A percentile compares a stretch with the other conserved stretches of the same genome.
These are phyloP conservation scores for Capsicum pubescens DNA, from an alignment of 257 asterid species.

Conservation along the genomic window DNA sequence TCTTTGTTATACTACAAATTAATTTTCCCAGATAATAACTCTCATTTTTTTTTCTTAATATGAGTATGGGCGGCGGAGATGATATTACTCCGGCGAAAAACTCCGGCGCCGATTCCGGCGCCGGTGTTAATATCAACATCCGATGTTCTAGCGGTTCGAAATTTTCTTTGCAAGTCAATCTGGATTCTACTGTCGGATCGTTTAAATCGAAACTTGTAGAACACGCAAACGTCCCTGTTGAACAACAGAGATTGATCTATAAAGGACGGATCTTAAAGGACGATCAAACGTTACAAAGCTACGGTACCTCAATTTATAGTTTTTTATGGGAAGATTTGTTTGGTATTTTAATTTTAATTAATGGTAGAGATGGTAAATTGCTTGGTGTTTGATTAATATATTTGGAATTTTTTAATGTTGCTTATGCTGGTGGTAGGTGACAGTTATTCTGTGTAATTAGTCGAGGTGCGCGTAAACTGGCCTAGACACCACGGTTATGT, in stretches of 20 bases:
- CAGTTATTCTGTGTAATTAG: too few species aligned
- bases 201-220: conserved; percentile 51
- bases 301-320: conserved; percentile 41
- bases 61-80: conserved; percentile 11
- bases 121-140: conserved; percentile 48
- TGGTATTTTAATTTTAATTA: too few species aligned
- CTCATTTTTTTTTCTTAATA: not conserved
- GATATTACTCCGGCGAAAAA: not conserved
- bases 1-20: too few species aligned
- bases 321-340: not conserved
- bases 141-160: conserved; percentile 58
- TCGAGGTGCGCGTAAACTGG: too few species aligned
- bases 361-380: too few species aligned
- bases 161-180: conserved; percentile 46
- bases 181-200: conserved; percentile 51
- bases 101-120: conserved; percentile 4
- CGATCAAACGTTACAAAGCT: conserved; percentile 60
- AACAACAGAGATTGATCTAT: conserved; percentile 65
- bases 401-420: too few species aligned
- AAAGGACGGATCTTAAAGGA: conserved; percentile 73
- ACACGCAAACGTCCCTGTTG: conserved; percentile 52
- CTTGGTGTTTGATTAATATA: too few species aligned
- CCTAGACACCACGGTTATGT: too few species aligned
- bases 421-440: too few species aligned
- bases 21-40: not conserved